Evolutionary conservation across 192 early-diverging fungal species (phyloP).

Genomic region (Rhizoclosmatium globosum): DNA sequence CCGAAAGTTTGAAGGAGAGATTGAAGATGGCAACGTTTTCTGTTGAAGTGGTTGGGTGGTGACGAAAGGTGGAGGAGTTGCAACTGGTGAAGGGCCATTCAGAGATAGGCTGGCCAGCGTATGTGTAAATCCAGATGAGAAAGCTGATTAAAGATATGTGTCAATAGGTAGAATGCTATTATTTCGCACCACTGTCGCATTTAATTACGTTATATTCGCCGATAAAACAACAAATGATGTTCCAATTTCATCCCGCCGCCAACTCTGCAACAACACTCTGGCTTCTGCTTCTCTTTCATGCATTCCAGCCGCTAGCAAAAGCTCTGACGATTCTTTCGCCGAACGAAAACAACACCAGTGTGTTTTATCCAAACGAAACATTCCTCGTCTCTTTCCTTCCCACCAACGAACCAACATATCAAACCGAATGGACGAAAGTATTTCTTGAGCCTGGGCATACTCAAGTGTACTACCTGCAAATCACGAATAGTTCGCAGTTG

Average conservation of each 20-base stretch:
- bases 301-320: neutral
- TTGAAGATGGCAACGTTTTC: too few species aligned
- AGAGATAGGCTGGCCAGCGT: too few species aligned
- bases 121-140: too few species aligned
- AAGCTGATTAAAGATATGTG: too few species aligned
- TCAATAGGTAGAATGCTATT: too few species aligned
- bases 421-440: conserved; percentile 5
- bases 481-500: neutral
- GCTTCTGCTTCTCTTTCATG: neutral
- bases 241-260: neutral
- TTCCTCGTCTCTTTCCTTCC: neutral
- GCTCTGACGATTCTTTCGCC: conserved; percentile 7
- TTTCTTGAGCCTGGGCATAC: neutral
- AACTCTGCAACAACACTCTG: neutral
- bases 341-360: neutral
- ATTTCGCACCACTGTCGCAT: neutral
- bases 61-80: too few species aligned
- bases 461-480: neutral
- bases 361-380: neutral
- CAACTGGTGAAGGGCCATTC: too few species aligned
- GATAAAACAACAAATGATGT: neutral
- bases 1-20: too few species aligned
- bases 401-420: neutral
- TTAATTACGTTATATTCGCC: neutral
- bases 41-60: too few species aligned